Evolutionary conservation across 2,329 filamentous ascomycete species (phyloP), one percentile per base, ranked within the genome.

Genomic region (Thelonectria discophora): DNA sequence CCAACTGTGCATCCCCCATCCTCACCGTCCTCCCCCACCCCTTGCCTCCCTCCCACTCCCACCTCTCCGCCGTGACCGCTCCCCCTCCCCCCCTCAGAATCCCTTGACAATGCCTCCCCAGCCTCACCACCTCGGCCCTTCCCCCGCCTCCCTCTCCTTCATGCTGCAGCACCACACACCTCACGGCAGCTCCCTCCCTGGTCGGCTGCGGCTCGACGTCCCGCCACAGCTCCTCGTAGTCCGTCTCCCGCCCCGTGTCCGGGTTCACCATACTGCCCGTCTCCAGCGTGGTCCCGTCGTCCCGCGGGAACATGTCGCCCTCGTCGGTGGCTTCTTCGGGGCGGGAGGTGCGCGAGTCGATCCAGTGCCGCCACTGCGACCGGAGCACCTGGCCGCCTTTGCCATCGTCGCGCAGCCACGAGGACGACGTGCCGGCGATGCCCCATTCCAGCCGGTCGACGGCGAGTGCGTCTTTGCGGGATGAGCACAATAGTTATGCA

Each of bases 171-270:
- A 63, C 67, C 8, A 27, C 15, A 63, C 67, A 10, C 61, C 30
- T 9, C 37, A 34, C 20, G 0, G 62, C 60, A 1, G 24, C 12
- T 6, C 65, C 32, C 0, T 55, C 51, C 1, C 64, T 52, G 0
- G 73, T 64, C 9, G 64, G 67, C 2, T 71, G 69, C 0, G 75
- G 76, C 2, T 76, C 72, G 2, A 80, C 73, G 43, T 87, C 84
- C 2, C 77, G 73, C 89, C 89, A 92, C 2, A 90, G 72, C 74
- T 92, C 90, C 72, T 91, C 88, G 66, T 93, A 92, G 1, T 76
- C 75, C 10, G 81, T 81, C 40, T 81, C 73, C 1, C 69, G 43
- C 0, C 84, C 83, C 1, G 84, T 86, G 1, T 74, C 78, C 0
- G 86, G 86, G 65, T 90, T 87, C 11, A 82, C 75, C 84, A 89